A percentile compares a stretch with the other conserved stretches of the same genome.
These are phyloP conservation scores for Nectriaceae sp. DNA, from an alignment of 2,329 filamentous ascomycete species.

Conservation along the genomic window DNA sequence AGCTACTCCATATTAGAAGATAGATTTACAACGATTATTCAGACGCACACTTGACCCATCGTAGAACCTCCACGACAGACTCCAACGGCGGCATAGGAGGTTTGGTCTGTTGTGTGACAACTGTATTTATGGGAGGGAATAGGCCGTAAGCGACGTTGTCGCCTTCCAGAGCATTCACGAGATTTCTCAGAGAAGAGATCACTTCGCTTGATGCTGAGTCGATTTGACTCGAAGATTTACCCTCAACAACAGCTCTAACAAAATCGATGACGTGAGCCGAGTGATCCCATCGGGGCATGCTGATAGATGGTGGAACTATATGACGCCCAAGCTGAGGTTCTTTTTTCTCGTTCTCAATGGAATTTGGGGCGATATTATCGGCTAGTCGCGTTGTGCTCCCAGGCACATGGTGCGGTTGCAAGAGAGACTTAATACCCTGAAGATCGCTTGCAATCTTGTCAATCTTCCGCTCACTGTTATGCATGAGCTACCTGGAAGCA, in stretches of 20 bases:
- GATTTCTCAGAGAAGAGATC: slow-evolving; percentile 9
- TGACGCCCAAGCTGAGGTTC: background rate
- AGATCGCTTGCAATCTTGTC: slow-evolving; percentile 37
- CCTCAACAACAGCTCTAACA: slow-evolving; percentile 26
- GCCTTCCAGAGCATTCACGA: slow-evolving; percentile 7
- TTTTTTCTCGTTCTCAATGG: background rate
- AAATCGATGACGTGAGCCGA: slow-evolving; percentile 36
- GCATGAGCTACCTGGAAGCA: accelerated
- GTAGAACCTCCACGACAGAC: slow-evolving; percentile 26
- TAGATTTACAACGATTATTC: background rate
- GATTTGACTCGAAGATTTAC: background rate
- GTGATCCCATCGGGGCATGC: slow-evolving; percentile 29
- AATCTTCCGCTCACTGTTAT: slow-evolving; percentile 38
- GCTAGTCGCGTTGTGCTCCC: background rate
- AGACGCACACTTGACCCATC: slow-evolving; percentile 35
- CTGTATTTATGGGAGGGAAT: too few relatives aligned
- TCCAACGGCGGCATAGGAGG: slow-evolving; percentile 31
- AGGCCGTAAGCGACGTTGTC: background rate
- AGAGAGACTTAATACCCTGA: slow-evolving; percentile 32
- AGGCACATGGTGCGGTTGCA: slow-evolving; percentile 17
- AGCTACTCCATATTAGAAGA: slow-evolving; percentile 14
- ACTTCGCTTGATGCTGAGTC: slow-evolving; percentile 1
- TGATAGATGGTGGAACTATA: background rate
- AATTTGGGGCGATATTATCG: background rate
- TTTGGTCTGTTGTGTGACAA: background rate